phyloP scores from a whole-genome alignment of 495 filamentous ascomycete species.

The Cenococcum geophilum region DNA sequence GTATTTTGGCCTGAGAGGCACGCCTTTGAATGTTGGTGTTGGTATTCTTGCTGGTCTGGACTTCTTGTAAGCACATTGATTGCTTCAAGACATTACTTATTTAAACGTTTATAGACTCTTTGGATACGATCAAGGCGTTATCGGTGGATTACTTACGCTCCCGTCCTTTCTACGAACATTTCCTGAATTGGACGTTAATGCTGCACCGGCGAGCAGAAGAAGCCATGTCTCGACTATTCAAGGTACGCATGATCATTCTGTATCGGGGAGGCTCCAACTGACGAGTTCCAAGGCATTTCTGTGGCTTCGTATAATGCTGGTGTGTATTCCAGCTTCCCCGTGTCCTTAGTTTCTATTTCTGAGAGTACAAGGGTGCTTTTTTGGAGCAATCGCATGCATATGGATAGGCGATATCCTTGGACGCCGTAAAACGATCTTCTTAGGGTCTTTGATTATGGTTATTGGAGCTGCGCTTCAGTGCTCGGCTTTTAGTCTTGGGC shows the following conservation, averaged over 20 bases:
- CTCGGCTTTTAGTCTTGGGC: conserved; percentile 22
- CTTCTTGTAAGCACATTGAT: conserved; percentile 43
- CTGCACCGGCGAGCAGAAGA: neutral
- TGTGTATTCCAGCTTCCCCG: neutral
- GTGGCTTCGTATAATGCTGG: conserved; percentile 19
- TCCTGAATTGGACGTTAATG: conserved; percentile 18
- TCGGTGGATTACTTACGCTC: conserved; percentile 26
- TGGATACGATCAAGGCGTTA: conserved; percentile 32
- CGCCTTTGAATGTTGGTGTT: conserved; percentile 56
- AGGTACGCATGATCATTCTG: no score
- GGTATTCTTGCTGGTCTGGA: conserved; percentile 61
- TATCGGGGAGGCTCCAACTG: no score
- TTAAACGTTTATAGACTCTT: conserved; percentile 8
- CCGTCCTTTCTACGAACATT: conserved; percentile 19
- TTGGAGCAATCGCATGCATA: conserved; percentile 5
- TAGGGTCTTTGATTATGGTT: conserved; percentile 25
- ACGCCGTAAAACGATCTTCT: conserved; percentile 21
- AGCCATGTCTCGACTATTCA: conserved; percentile 21
- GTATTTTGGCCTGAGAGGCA: conserved; percentile 60
- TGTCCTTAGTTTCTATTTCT: neutral
- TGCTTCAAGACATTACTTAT: no score
- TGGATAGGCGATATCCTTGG: conserved; percentile 14
- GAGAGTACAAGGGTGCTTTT: conserved; percentile 5
- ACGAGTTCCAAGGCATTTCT: conserved; percentile 6
- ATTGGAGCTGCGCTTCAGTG: conserved; percentile 29